phyloP scores from a whole-genome alignment of 306 rosid genomes.

The Senna siamea region DNA sequence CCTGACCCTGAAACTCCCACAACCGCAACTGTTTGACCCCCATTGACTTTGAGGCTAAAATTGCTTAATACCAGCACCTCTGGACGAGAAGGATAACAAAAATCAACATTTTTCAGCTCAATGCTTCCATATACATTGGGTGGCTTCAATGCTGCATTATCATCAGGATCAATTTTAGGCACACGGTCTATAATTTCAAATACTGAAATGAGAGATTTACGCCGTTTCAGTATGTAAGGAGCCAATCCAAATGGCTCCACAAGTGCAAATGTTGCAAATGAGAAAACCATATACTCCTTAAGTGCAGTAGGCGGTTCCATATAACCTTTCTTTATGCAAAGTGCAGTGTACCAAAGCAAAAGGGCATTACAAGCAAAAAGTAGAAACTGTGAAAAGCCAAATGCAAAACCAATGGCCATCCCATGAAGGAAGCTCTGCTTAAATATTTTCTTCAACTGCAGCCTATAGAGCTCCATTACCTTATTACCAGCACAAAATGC shows the following conservation, averaged over 20 bases:
- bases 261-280: slow-evolving; percentile 96
- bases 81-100: slow-evolving; percentile 97
- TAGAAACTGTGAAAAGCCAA: slow-evolving; percentile 96
- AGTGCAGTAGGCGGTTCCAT: slow-evolving; percentile 71
- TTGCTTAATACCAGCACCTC: slow-evolving; percentile 94
- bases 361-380: slow-evolving; percentile 98
- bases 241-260: slow-evolving; percentile 99
- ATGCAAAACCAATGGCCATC: slow-evolving; percentile 94
- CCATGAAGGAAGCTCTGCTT: slow-evolving; percentile 96
- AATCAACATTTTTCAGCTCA: slow-evolving; percentile 90
- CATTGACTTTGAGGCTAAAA: slow-evolving; percentile 89
- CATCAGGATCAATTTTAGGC: slow-evolving; percentile 98
- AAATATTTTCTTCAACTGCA: slow-evolving; percentile 88
- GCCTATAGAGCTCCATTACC: slow-evolving; percentile 97
- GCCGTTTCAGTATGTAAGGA: slow-evolving; percentile 98
- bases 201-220: slow-evolving; percentile 95
- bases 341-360: slow-evolving; percentile 96
- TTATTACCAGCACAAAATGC: slow-evolving; percentile 99
- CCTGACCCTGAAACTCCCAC: slow-evolving; percentile 99
- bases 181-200: slow-evolving; percentile 95
- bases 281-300: slow-evolving; percentile 96
- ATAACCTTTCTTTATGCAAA: slow-evolving; percentile 45
- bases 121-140: slow-evolving; percentile 96
- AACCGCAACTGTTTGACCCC: slow-evolving; percentile 96
- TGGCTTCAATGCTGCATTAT: slow-evolving; percentile 83